Evolutionary conservation across 2,329 filamentous ascomycete species (phyloP).

Genomic region (Knufia petricola): DNA sequence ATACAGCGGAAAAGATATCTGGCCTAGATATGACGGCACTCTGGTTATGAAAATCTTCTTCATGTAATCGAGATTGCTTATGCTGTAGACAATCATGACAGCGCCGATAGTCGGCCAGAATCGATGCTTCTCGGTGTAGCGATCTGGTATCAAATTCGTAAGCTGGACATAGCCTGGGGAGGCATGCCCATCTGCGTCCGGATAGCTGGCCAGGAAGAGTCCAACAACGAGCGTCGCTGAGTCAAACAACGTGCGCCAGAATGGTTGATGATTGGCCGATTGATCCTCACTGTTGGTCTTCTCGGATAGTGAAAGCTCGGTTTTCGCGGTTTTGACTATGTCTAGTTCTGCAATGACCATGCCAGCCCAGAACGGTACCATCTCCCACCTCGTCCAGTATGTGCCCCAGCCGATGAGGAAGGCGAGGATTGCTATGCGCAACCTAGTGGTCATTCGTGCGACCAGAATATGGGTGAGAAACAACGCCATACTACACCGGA

Average conservation of each 20-base stretch:
- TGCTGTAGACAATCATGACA: conserved; percentile 33
- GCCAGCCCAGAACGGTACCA: conserved; percentile 33
- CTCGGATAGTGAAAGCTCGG: not conserved
- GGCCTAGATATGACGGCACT: conserved; percentile 37
- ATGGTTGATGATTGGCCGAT: not conserved
- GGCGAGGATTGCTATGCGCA: not conserved
- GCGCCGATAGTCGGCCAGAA: conserved; percentile 37
- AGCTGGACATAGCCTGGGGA: conserved; percentile 36
- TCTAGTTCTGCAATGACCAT: conserved; percentile 35
- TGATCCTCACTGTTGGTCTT: not conserved
- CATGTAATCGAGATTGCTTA: conserved; percentile 32
- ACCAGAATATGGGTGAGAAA: conserved; percentile 5
- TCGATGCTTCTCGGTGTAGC: conserved; percentile 35
- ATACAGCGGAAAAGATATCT: conserved; percentile 40
- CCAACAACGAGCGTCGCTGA: conserved; percentile 30
- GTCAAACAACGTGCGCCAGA: conserved; percentile 25
- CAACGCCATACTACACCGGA: conserved; percentile 8
- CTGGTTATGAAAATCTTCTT: conserved; percentile 34
- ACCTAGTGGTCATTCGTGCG: conserved; percentile 5
- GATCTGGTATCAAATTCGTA: conserved; percentile 30
- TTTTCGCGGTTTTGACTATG: conserved; percentile 29
- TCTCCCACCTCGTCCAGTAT: conserved; percentile 34
- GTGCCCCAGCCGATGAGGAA: conserved; percentile 11
- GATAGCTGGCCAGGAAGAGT: conserved; percentile 35
- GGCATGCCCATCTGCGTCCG: conserved; percentile 28